A percentile compares a stretch with the other conserved stretches of the same genome.
These are phyloP conservation scores for Sporothrix pallida DNA, from an alignment of 2,329 filamentous ascomycete genomes.

Conservation along the genomic window DNA sequence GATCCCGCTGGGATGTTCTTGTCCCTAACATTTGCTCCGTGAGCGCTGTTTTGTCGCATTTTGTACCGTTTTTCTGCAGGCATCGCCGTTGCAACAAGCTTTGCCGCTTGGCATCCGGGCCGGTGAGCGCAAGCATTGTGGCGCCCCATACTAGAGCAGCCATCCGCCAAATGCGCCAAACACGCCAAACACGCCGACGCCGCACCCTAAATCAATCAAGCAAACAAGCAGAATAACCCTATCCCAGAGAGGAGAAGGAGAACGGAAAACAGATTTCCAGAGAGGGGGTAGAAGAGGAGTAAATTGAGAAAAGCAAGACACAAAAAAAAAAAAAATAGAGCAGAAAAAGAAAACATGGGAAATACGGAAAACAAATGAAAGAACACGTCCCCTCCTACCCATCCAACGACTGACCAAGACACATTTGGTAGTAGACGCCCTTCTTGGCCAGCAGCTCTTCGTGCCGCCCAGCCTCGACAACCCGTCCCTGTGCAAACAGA, in stretches of 20 bases:
- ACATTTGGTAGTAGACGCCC: constrained; percentile 59
- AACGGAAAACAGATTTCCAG: no score
- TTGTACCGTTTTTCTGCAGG: no score
- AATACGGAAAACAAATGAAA: background rate
- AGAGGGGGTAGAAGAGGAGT: no score
- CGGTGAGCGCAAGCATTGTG: background rate
- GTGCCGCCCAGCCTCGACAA: constrained; percentile 68
- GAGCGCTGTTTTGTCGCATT: no score
- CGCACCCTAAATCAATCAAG: no score
- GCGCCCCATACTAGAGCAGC: background rate
- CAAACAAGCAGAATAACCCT: background rate
- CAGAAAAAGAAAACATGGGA: background rate
- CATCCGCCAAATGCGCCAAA: background rate
- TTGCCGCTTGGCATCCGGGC: background rate
- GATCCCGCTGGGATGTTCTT: background rate
- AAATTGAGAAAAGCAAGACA: background rate
- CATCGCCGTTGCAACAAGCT: background rate
- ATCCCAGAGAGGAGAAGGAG: background rate
- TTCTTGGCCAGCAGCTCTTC: constrained; percentile 53
- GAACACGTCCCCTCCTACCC: constrained; percentile 3
- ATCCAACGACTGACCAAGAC: constrained; percentile 37
- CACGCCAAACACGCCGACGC: no score
- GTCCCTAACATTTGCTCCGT: background rate
- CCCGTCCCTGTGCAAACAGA: constrained; percentile 67
- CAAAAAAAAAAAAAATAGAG: background rate